Conservation (phyloP, 140 eudicot genomes). For the Eryngium alpinum region DNA sequence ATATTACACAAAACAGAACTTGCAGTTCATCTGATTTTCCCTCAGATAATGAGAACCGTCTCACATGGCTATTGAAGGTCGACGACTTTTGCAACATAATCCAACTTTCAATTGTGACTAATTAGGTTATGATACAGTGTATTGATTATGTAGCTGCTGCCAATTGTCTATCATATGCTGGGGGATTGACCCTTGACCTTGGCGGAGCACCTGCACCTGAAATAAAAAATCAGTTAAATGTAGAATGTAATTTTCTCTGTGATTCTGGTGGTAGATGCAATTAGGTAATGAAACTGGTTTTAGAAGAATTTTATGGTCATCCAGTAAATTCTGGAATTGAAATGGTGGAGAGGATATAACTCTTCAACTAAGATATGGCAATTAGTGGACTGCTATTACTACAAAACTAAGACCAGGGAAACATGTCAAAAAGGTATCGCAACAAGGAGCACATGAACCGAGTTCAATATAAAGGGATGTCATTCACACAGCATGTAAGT, state of each 20-base stretch:
- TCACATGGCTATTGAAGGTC: neutral
- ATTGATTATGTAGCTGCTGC: conserved; percentile 12
- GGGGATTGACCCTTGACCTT: conserved; percentile 3
- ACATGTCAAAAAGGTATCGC: neutral
- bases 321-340: neutral
- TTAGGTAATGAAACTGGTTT: neutral
- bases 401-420: neutral
- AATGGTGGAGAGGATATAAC: neutral
- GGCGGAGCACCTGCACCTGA: conserved; percentile 19
- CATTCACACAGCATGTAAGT: neutral
- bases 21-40: neutral
- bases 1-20: neutral
- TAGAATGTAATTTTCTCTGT: neutral
- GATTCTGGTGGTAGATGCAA: neutral
- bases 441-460: neutral
- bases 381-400: neutral
- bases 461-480: neutral
- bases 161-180: conserved; percentile 7
- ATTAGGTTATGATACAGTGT: neutral
- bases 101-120: neutral
- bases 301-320: neutral
- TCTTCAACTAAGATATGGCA: neutral
- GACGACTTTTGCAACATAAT: neutral
- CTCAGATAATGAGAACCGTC: neutral
- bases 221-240: neutral